A percentile compares a stretch with the other conserved stretches of the same genome.
Evolutionary conservation across 2,329 filamentous ascomycete genomes (phyloP).

Genomic region (Aspergillus tamarii): DNA sequence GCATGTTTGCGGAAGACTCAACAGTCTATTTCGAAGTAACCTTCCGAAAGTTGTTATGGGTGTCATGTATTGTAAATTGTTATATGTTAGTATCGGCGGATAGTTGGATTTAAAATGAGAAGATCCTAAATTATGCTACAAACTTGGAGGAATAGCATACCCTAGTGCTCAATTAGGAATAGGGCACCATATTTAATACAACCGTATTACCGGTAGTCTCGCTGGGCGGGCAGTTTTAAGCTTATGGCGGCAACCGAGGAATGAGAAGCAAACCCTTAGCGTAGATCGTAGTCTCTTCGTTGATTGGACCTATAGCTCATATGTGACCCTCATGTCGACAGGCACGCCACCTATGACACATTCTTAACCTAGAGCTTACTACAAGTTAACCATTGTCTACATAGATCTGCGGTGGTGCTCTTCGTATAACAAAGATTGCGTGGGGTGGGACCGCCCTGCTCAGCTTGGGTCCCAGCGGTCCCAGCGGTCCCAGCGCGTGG

Average conservation of each 20-base stretch:
- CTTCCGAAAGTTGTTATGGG: neutral
- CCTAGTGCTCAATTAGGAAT: neutral
- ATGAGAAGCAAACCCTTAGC: neutral
- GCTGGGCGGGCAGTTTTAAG: neutral
- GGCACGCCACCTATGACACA: neutral
- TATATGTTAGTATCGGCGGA: neutral
- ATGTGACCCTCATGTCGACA: neutral
- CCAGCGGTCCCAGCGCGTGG: too few species aligned
- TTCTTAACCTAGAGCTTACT: neutral
- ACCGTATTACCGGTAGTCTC: neutral
- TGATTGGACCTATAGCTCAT: neutral
- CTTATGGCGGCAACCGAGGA: neutral
- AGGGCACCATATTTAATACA: fast-evolving
- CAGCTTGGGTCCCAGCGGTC: too few species aligned
- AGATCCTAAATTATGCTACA: too few species aligned
- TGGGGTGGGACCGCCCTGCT: neutral
- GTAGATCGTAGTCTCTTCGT: neutral
- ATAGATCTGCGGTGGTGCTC: neutral
- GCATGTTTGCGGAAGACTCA: slow-evolving; percentile 1
- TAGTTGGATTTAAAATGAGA: too few species aligned
- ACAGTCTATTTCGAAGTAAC: neutral
- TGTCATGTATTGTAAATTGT: neutral
- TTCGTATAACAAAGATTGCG: neutral
- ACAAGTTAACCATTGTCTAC: neutral
- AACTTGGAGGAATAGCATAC: too few species aligned